Evolutionary conservation across 176 grass and related monocot genomes (phyloP).

Genomic region (Bolboschoenus planiculmis): DNA sequence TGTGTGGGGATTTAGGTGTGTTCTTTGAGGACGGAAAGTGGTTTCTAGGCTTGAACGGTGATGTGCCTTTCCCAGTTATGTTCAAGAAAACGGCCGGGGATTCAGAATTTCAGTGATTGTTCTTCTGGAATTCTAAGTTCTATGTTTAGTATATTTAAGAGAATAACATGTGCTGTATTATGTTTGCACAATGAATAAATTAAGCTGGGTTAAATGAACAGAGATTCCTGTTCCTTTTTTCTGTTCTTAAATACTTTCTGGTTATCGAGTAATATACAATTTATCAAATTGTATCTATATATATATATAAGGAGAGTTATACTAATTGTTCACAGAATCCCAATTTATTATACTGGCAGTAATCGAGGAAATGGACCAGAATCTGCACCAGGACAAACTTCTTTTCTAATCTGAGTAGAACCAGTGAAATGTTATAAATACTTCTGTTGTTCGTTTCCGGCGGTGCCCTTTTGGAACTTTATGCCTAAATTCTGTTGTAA

Average conservation of each 20-base stretch:
- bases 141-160: not conserved
- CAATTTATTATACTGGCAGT: not conserved
- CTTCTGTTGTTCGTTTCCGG: not conserved
- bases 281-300: no score
- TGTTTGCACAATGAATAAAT: not conserved
- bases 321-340: not conserved
- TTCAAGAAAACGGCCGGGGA: not conserved
- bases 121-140: not conserved
- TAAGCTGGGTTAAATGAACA: not conserved
- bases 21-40: not conserved
- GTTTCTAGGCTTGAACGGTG: not conserved
- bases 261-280: no score
- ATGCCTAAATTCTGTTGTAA: no score
- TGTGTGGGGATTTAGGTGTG: conserved; percentile 22
- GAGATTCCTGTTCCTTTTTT: not conserved
- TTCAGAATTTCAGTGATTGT: not conserved
- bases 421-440: no score
- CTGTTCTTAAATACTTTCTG: not conserved
- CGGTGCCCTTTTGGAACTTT: no score
- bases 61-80: not conserved
- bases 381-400: not conserved
- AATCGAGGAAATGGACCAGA: not conserved
- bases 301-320: not conserved
- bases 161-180: not conserved
- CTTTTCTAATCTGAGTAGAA: no score